Percentiles rank a stretch among this genome's conserved stretches.
phyloP scores from a whole-genome alignment of 768 basidiomycete genomes.

The Mycena rebaudengoi region DNA sequence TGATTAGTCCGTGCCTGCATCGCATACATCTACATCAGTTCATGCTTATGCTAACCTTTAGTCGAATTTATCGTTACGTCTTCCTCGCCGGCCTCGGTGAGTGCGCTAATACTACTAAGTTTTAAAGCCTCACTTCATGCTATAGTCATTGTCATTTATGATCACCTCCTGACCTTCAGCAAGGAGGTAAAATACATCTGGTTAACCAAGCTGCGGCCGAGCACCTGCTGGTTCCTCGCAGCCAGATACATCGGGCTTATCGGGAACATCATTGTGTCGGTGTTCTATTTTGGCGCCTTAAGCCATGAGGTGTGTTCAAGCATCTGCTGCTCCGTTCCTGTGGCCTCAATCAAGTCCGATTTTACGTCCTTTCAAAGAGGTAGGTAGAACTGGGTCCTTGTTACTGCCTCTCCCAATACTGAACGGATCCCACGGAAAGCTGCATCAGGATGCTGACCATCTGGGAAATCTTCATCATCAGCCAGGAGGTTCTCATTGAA shows the following conservation, averaged over 20 bases:
- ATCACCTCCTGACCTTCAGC: conserved; percentile 12
- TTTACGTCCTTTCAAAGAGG: conserved; percentile 10
- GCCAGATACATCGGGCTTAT: conserved; percentile 12
- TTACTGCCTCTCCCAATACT: conserved; percentile 11
- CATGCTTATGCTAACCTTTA: conserved; percentile 15
- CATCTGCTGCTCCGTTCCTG: conserved; percentile 8
- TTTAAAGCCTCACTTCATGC: conserved; percentile 4
- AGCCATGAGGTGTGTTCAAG: conserved; percentile 14
- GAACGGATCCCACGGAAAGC: conserved; percentile 7
- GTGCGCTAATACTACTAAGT: conserved; percentile 6
- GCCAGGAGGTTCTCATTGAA: conserved; percentile 12
- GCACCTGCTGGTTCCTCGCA: conserved; percentile 18
- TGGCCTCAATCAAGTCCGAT: conserved; percentile 4
- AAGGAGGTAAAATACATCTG: conserved; percentile 17
- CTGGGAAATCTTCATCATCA: conserved; percentile 13
- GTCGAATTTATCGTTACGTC: conserved; percentile 11
- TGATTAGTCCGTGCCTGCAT: conserved; percentile 8
- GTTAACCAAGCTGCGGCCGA: conserved; percentile 14
- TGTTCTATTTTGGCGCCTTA: conserved; percentile 8
- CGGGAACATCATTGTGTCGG: conserved; percentile 10
- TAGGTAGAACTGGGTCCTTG: conserved; percentile 3
- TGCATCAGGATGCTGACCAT: conserved; percentile 10
- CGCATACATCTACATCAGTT: conserved; percentile 1
- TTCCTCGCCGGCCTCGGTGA: conserved; percentile 14
- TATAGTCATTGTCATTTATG: conserved; percentile 17